These are phyloP conservation scores for Cyathus striatus DNA, from an alignment of 768 basidiomycete species.

Conservation along the genomic window DNA sequence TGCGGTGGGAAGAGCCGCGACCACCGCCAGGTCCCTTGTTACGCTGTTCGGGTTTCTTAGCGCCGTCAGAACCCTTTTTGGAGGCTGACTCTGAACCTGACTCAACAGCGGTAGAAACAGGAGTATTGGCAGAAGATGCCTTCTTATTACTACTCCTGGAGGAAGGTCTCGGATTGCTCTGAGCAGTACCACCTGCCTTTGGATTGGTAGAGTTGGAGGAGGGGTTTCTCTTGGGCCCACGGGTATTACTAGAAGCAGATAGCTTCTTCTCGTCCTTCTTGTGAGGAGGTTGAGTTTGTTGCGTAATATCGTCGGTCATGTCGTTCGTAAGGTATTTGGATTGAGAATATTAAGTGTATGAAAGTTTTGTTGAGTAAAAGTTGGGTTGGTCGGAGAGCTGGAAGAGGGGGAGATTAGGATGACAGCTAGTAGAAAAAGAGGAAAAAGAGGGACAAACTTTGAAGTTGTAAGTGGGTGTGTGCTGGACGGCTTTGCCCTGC, in stretches of 20 bases:
- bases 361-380: too few relatives aligned
- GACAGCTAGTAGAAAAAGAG: too few relatives aligned
- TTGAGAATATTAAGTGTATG: conserved; percentile 41
- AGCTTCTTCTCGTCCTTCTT: conserved; percentile 78
- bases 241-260: conserved; percentile 39
- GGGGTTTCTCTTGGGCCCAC: conserved; percentile 53
- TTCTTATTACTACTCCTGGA: conserved; percentile 70
- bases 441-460: conserved; percentile 32
- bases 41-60: conserved; percentile 54
- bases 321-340: conserved; percentile 67
- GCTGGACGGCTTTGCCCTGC: conserved; percentile 80
- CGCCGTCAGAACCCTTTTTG: conserved; percentile 51
- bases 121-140: conserved; percentile 25
- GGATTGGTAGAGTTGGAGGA: conserved; percentile 45
- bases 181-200: conserved; percentile 26
- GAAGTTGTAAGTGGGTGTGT: conserved; percentile 28
- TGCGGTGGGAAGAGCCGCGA: conserved; percentile 47
- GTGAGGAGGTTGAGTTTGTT: conserved; percentile 46
- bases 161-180: conserved; percentile 50
- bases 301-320: conserved; percentile 79
- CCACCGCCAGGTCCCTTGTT: conserved; percentile 44
- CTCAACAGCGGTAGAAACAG: conserved; percentile 41
- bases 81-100: conserved; percentile 70
- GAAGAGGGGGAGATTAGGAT: background rate
- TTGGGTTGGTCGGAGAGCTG: too few relatives aligned